These are phyloP conservation scores for Trichoderma parareesei DNA, from an alignment of 495 filamentous ascomycete genomes.

Conservation along the genomic window DNA sequence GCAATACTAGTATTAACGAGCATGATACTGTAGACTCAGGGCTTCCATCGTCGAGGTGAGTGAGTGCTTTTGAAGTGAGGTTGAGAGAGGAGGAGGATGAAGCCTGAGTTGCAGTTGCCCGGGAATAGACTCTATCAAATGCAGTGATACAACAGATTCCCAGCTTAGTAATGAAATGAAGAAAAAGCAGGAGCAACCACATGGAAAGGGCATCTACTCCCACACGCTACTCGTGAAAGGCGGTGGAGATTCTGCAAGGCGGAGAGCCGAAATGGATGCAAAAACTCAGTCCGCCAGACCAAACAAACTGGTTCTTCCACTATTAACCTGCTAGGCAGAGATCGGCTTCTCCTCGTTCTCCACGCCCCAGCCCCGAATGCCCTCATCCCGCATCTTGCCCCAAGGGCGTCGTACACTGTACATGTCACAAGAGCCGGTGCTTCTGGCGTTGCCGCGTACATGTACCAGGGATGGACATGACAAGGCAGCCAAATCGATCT, in stretches of 20 bases:
- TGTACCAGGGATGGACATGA: neutral
- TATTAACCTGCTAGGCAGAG: neutral
- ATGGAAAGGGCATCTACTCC: neutral
- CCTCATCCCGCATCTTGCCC: neutral
- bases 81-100: too few species aligned
- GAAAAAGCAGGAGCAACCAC: neutral
- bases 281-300: too few species aligned
- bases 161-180: neutral
- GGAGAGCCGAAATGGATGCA: neutral
- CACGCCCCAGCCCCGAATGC: neutral
- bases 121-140: too few species aligned
- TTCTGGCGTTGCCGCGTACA: neutral
- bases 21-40: too few species aligned
- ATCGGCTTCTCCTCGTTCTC: neutral
- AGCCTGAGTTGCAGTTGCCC: too few species aligned
- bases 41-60: too few species aligned
- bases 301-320: too few species aligned
- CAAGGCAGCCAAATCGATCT: neutral
- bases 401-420: neutral
- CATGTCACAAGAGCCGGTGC: neutral
- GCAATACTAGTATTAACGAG: too few species aligned
- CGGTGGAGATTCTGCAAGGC: neutral
- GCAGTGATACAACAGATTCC: too few species aligned
- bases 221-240: neutral
- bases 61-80: too few species aligned